Evolutionary conservation across 73 alveolate genomes (phyloP).

Genomic region (Breviolum minutum): DNA sequence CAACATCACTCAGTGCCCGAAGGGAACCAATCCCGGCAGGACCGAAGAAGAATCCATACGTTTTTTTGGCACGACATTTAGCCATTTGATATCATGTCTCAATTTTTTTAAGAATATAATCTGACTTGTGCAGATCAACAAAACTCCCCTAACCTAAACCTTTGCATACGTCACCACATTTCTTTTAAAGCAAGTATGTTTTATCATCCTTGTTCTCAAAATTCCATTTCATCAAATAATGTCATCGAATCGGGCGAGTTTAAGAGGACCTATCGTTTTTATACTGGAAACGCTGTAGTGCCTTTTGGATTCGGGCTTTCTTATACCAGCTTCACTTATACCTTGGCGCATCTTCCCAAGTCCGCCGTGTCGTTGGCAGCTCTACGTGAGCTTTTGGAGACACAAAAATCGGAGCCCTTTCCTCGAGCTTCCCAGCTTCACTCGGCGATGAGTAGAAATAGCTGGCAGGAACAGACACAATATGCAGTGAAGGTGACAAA

Average conservation of each 20-base stretch:
- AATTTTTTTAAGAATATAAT: too few relatives aligned
- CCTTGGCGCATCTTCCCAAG: slow-evolving; percentile 9
- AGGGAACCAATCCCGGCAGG: slow-evolving; percentile 74
- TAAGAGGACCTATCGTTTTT: slow-evolving; percentile 82
- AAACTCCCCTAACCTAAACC: background rate
- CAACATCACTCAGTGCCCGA: slow-evolving; percentile 36
- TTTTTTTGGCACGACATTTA: too few relatives aligned
- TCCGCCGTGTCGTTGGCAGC: slow-evolving; percentile 7
- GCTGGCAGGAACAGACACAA: background rate
- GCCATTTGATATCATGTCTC: too few relatives aligned
- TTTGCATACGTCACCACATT: background rate
- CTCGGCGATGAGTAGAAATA: background rate
- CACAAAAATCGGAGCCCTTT: background rate
- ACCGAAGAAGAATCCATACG: background rate
- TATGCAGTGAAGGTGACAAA: slow-evolving; percentile 54
- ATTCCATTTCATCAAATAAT: too few relatives aligned
- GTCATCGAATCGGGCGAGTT: too few relatives aligned
- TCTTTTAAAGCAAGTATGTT: background rate
- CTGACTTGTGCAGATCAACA: too few relatives aligned
- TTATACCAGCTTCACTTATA: slow-evolving; percentile 51
- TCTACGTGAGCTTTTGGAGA: background rate
- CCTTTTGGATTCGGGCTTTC: slow-evolving; percentile 89
- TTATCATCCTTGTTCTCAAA: background rate
- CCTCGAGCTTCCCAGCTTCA: background rate
- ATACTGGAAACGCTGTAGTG: slow-evolving; percentile 56